Conservation (phyloP, 345 rosid genomes). For the Salix koriyanagi region DNA sequence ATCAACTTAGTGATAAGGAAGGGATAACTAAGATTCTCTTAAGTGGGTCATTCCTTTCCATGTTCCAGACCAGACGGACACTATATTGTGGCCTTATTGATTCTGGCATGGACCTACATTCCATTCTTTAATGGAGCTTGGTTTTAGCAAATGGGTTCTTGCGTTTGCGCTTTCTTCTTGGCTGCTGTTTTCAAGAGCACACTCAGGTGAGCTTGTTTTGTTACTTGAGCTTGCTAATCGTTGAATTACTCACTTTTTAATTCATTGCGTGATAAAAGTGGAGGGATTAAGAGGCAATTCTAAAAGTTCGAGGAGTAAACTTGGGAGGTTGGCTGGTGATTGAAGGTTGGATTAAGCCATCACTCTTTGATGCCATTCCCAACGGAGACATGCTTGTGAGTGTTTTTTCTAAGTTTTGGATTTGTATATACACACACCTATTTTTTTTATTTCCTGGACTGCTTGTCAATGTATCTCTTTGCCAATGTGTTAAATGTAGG, state of each 20-base stretch:
- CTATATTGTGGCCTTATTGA: constrained; percentile 25
- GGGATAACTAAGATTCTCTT: constrained; percentile 34
- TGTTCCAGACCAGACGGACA: constrained; percentile 17
- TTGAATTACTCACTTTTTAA: not conserved
- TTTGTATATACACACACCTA: not conserved
- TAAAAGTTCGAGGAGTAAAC: constrained; percentile 69
- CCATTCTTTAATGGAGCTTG: constrained; percentile 47
- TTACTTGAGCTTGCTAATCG: not conserved
- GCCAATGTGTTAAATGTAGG: constrained; percentile 34
- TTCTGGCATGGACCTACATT: constrained; percentile 26
- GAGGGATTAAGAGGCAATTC: constrained; percentile 51
- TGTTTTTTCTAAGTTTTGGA: not conserved
- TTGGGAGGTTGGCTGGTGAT: constrained; percentile 77
- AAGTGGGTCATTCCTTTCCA: constrained; percentile 10
- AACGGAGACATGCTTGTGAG: constrained; percentile 77
- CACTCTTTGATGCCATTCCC: constrained; percentile 62
- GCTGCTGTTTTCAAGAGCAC: constrained; percentile 30
- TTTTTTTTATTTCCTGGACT: not conserved
- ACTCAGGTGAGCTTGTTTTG: constrained; percentile 34
- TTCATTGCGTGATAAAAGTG: constrained; percentile 32
- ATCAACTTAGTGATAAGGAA: constrained; percentile 43
- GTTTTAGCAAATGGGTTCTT: constrained; percentile 44
- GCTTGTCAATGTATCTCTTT: constrained; percentile 1
- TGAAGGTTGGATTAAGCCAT: constrained; percentile 86
- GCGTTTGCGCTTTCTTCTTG: constrained; percentile 45